Evolutionary conservation across 352 stramenopile genomes (phyloP), one percentile per base, ranked within the genome.

Genomic region (Phytopythium cucurbitacearum): DNA sequence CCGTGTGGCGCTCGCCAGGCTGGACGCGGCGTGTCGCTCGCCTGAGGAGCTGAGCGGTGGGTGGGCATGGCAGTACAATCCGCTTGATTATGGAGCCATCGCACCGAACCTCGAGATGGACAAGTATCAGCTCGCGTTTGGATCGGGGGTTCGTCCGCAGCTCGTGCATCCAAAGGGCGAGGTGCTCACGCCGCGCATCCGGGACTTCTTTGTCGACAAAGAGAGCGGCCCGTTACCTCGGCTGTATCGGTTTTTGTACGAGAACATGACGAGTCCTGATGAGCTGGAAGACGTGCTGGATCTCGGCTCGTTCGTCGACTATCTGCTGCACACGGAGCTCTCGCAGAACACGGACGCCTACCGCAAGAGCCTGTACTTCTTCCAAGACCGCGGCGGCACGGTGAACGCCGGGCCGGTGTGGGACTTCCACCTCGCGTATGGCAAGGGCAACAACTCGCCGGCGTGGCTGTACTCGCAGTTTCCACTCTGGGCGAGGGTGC

Each of bases 11-110:
- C 60, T 86, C 4, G 75, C 75, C 15, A 60, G 50, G 7, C 64
- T 82, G 46, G 59, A 76, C 39, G 28, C 52, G 3, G 47, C 38
- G 7, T 84, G 72, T 34, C 53, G 48, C 0, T 58, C 52, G 8
- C 9, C 11, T 7, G 32, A 62, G 9, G 65, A 81, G 28, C 53
- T 82, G 10, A 69, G 50, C 13, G 75, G 75, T 7, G 75, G 75
- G n/a, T 86, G 75, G 75, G 72, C 72, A 38, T 86, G 75, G 75
- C 70, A 81, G 56, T 69, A 73, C 55, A 74, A 86, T 42, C 75
- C 53, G n/a, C 41, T 53, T 10, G 53, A 59, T 8, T 52, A 41
- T 4, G 45, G 53, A 7, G 21, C 16, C 8, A 47, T 47, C 13
- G 33, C 69, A 41, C 62, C 69, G 16, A 78, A 78, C 56, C 58